Conservation (phyloP, 1,284 basidiomycete genomes). For the Prillingera fragicola region DNA sequence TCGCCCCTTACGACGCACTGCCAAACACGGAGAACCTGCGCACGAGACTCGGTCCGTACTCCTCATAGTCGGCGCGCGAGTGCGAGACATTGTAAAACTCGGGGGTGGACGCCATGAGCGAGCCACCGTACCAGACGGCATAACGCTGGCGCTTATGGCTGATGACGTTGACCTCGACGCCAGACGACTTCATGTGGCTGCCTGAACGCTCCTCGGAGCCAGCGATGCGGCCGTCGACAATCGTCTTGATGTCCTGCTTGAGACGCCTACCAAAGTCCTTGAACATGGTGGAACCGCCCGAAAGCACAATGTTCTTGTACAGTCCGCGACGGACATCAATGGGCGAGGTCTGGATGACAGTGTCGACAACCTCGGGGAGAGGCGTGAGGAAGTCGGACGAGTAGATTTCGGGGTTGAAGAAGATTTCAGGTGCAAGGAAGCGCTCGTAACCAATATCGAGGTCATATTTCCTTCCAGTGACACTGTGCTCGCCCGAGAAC, state of each 20-base stretch:
- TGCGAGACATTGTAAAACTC: constrained; percentile 98
- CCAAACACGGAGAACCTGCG: constrained; percentile 92
- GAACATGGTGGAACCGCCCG: constrained; percentile 96
- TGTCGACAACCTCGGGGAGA: constrained; percentile 92
- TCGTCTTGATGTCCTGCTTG: constrained; percentile 87
- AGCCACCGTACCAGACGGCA: constrained; percentile 98
- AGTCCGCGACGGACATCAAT: constrained; percentile 91
- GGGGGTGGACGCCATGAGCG: constrained; percentile 85
- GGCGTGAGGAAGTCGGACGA: constrained; percentile 98
- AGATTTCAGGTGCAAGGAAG: constrained; percentile 97
- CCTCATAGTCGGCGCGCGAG: constrained; percentile 95
- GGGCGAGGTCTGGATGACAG: constrained; percentile 90
- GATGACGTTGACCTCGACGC: constrained; percentile 95
- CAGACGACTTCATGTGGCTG: constrained; percentile 73
- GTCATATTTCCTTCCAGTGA: constrained; percentile 82
- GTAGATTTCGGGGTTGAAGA: constrained; percentile 99
- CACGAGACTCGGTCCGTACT: constrained; percentile 93
- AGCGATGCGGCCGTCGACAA: constrained; percentile 87
- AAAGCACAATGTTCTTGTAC: constrained; percentile 96
- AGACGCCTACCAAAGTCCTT: constrained; percentile 94
- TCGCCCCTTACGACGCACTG: constrained; percentile 60
- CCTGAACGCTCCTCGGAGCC: constrained; percentile 71
- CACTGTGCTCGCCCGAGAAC: constrained; percentile 86
- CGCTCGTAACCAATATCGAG: constrained; percentile 97
- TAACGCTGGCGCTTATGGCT: constrained; percentile 97